Base-by-base conservation (phyloP, 2,329 filamentous ascomycete species). In the Pezizomycotina sp. region DNA sequence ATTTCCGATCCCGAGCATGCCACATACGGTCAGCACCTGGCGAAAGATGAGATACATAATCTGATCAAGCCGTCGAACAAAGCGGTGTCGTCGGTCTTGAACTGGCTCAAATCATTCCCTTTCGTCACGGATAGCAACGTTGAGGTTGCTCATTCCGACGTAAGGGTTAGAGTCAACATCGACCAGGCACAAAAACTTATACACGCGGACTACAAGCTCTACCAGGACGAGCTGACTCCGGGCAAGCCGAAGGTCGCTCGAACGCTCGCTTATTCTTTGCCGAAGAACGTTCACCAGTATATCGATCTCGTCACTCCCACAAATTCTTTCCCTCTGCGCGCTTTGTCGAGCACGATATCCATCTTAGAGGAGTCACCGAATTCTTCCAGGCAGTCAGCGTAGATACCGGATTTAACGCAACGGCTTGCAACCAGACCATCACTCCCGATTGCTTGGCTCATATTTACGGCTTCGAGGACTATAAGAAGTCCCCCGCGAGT, bases 251-350 rank as follows among this genome's bases (percentile, higher is more conserved):
- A 46, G 7, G 33, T 53, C 8, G 43, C 48, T 6, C 39, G 47
- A 3, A 46, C 47, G 9, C 36, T 46, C 3, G 32, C 35, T 29
- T 79, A 78, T 54, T 75, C 69, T 0, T 62, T 78, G 1, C 75
- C 74, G 0, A 59, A 59, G 32, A 54, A 62, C 0, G 54, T 78
- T 5, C 60, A 62, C 34, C 48, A 58, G 27, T 61, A 70, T 48
- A 62, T 78, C 38, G 66, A 69, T 39, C 62, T 75, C 50, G 68
- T 77, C 31, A 69, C 76, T 53, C 73, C 73, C 1, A 77, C 72
- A 0, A 77, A 68, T 3, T 62, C 66, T 23, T 77, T 77, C 40
- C 23, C 30, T 12, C 23, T 16, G 25, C 30, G 30, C 18, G 40
- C 40, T 15, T 38, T 43, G 40, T 38, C 28, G 28, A 43, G 31